Evolutionary conservation across 192 early-diverging fungal genomes (phyloP), one percentile per base, ranked within the genome.

Genomic region (Thamnidium elegans): DNA sequence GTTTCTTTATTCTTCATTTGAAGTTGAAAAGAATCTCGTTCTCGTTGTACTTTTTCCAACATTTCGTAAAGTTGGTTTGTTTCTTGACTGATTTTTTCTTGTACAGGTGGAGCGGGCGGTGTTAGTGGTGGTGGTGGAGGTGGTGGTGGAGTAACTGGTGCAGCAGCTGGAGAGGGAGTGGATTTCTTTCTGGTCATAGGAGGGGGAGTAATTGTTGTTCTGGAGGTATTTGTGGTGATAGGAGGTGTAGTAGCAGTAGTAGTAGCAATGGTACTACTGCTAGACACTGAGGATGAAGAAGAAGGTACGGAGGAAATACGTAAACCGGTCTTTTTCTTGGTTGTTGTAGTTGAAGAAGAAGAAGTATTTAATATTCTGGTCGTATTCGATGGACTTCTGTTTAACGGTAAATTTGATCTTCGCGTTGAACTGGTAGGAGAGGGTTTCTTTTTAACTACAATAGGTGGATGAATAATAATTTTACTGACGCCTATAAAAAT

Each of bases 401-500:
- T 32, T 1, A 50, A 20, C 0, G 67, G 58, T 30, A 59, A 20
- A 4, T 59, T 51, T n/a, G 66, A 60, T 11, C 42, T 36, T 36
- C 48, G 66, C 0, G 58, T 53, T 9, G 48, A 36, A 23, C 19
- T 21, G 14, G 32, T 23, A 10, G 20, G 36, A 0, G 42, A 42
- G 1, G 56, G 56, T 13, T 59, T 59, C 6, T 34, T 32, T 17
- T 21, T 21, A 0, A n/a, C 13, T 3, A 34, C 32, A 10, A 21
- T 17, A 20, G 59, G 15, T 10, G 34, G 7, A 9, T 53, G 19
- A 0, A 51, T 11, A 14, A 64, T 55, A 3, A 73, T 48, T 60
- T 73, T 73, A 21, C 32, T 36, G 8, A 54, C 62, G 14, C 58
- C 39, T 14, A 73, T 58, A 48, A 73, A 73, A 21, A 73, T 50